A percentile compares a stretch with the other conserved stretches of the same genome.
Evolutionary conservation across 208 protist species (phyloP).

Genomic region (Trypanosoma grayi): DNA sequence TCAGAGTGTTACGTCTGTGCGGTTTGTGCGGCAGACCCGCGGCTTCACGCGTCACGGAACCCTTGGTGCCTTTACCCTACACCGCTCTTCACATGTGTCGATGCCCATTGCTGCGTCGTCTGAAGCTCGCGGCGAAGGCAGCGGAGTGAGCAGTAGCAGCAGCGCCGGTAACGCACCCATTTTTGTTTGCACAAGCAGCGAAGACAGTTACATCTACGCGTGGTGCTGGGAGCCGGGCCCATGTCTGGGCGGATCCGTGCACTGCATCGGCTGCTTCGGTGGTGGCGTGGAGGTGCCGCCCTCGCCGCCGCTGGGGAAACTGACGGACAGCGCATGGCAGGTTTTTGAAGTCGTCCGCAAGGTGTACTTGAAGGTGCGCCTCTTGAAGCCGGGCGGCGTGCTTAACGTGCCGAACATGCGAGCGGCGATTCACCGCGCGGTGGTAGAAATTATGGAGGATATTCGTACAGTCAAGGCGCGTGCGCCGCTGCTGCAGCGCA

Average conservation of each 20-base stretch:
- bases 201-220: slow-evolving; percentile 54
- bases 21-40: slow-evolving; percentile 22
- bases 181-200: slow-evolving; percentile 43
- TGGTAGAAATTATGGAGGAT: slow-evolving; percentile 15
- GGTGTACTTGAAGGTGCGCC: slow-evolving; percentile 43
- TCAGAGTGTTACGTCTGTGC: slow-evolving; percentile 44
- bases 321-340: slow-evolving; percentile 16
- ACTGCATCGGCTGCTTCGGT: slow-evolving; percentile 69
- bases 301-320: slow-evolving; percentile 28
- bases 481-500: background rate
- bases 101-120: background rate
- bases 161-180: background rate
- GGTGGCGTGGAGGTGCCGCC: slow-evolving; percentile 24
- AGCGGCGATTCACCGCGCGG: background rate
- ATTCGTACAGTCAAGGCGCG: background rate
- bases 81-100: background rate
- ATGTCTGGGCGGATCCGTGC: slow-evolving; percentile 14
- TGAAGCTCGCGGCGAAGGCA: background rate
- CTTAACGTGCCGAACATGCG: background rate
- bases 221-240: slow-evolving; percentile 45
- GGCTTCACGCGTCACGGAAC: background rate
- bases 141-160: background rate
- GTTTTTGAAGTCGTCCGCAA: slow-evolving; percentile 45
- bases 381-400: slow-evolving; percentile 29
- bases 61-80: background rate